phyloP scores from a whole-genome alignment of 345 rosid genomes.

The Murraya koenigii region DNA sequence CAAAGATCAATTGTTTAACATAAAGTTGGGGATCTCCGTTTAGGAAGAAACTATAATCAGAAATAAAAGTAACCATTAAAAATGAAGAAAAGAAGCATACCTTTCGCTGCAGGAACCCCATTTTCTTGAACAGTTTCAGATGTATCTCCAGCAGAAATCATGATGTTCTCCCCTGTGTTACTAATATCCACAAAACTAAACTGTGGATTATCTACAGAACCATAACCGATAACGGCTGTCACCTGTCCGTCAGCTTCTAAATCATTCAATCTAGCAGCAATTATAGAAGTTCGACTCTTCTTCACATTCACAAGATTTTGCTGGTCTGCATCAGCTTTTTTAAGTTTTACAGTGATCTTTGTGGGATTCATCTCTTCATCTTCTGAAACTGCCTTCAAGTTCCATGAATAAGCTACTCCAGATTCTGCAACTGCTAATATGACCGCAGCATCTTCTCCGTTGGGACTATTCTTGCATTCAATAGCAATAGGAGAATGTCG shows the following conservation, averaged over 20 bases:
- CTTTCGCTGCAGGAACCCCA: conserved; percentile 17
- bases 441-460: conserved; percentile 15
- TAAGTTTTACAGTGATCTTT: conserved; percentile 32
- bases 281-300: conserved; percentile 25
- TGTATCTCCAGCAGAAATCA: conserved; percentile 25
- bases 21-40: background rate
- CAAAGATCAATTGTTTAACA: background rate
- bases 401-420: conserved; percentile 36
- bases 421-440: conserved; percentile 37
- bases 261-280: conserved; percentile 30
- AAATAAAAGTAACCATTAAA: background rate
- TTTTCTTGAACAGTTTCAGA: conserved; percentile 17
- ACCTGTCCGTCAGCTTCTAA: conserved; percentile 13
- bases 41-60: background rate
- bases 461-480: conserved; percentile 26
- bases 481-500: conserved; percentile 24
- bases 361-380: conserved; percentile 27
- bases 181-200: conserved; percentile 30
- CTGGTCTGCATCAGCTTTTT: conserved; percentile 19
- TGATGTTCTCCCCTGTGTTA: conserved; percentile 26
- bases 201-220: conserved; percentile 34
- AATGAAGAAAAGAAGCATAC: conserved; percentile 6
- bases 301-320: conserved; percentile 18
- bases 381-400: conserved; percentile 22
- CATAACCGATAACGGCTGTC: conserved; percentile 30